phyloP scores from a whole-genome alignment of 1,139 yeast genomes.

The Candida glucosophila region DNA sequence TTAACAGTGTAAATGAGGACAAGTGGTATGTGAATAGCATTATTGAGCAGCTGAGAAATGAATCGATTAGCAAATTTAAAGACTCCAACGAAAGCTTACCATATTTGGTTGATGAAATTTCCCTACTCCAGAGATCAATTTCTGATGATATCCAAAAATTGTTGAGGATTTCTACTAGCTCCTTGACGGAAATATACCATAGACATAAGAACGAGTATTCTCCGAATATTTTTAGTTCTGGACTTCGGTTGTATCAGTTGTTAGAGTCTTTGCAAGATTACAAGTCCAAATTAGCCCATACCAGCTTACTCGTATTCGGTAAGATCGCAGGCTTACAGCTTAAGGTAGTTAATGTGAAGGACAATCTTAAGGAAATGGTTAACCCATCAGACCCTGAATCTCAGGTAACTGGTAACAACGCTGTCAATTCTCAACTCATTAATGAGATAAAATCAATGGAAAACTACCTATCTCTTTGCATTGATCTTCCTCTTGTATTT shows the following conservation, averaged over 20 bases:
- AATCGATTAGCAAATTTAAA: slow-evolving; percentile 26
- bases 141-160: slow-evolving; percentile 11
- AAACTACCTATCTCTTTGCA: slow-evolving; percentile 43
- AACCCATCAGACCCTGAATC: slow-evolving; percentile 2
- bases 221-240: slow-evolving; percentile 8
- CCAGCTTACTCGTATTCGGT: slow-evolving; percentile 19
- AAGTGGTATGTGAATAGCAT: slow-evolving; percentile 20
- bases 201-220: slow-evolving; percentile 10
- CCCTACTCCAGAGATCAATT: slow-evolving; percentile 5
- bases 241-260: slow-evolving; percentile 9
- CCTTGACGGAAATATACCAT: slow-evolving; percentile 9
- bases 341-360: slow-evolving; percentile 28
- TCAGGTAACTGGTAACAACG: neutral
- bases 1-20: slow-evolving; percentile 19
- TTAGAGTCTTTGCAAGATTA: slow-evolving; percentile 15
- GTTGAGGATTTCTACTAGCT: slow-evolving; percentile 7
- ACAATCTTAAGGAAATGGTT: too few species aligned
- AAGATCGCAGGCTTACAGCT: slow-evolving; percentile 31
- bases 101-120: slow-evolving; percentile 3
- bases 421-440: slow-evolving; percentile 16
- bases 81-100: slow-evolving; percentile 5
- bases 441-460: slow-evolving; percentile 30
- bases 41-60: slow-evolving; percentile 26
- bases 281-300: slow-evolving; percentile 15
- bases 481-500: slow-evolving; percentile 72